Evolutionary conservation across 176 grass and related monocot species (phyloP), one percentile per base, ranked within the genome.

Genomic region (Saccharum officinarum): DNA sequence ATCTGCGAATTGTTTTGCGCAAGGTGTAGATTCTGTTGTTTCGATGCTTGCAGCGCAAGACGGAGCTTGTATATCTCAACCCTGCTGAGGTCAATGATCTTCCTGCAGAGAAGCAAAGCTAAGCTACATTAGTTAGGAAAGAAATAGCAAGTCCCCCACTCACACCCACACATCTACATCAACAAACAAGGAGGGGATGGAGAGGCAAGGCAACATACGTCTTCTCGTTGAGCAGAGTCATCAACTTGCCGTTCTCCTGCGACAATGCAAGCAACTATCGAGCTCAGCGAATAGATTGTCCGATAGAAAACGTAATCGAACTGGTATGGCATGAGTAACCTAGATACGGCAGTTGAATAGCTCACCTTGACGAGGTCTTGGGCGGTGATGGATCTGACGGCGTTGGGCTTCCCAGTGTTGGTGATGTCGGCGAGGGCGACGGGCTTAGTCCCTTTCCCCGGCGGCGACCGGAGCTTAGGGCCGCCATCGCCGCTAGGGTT

Each of bases 11-110:
- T 91, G 12, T 68, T 10, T 47, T 85, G 85, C 3, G 85, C 87
- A 9, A 98, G 69, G 8, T 83, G 82, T 76, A 68, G 38, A 28
- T 98, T 98, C 78, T 95, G 87, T 63, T 93, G 87, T 6, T 40
- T 82, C 0, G 40, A 8, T 8, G 73, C 54, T 1, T 92, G 89
- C 65, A 98, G 72, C 2, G 67, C 62, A 7, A 69, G 8, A 3
- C 54, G 79, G 38, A 95, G 83, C 47, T 95, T 98, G 11, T 90
- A 80, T 13, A 92, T 40, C 80, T 95, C 89, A 5, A 76, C 14
- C 17, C 28, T 61, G 75, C 73, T 91, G 22, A 79, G 8, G 38
- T 92, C 84, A 28, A 92, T 82, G 9, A 80, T 57, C 65, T 89
- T 92, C 3, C 95, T 97, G 88, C 69, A 71, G 59, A 79, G 25